Evolutionary conservation across 177 flowering plant genomes (phyloP).

Genomic region (Telopea speciosissima): DNA sequence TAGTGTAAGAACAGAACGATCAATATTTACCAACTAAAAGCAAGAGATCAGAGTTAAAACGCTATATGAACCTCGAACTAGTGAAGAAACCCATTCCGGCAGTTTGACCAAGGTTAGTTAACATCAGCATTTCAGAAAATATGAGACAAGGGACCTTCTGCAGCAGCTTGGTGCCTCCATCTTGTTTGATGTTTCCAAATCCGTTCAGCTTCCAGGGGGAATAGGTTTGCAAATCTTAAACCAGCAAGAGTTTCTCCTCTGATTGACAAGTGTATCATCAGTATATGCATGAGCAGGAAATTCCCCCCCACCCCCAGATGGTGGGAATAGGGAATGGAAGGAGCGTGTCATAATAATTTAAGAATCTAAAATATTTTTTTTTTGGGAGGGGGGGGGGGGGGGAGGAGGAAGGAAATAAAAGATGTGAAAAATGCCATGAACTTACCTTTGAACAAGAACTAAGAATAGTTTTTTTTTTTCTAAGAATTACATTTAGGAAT

Average conservation of each 20-base stretch:
- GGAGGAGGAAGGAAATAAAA: no score
- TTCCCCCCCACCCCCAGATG: no score
- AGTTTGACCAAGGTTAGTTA: not conserved
- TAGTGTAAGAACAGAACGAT: not conserved
- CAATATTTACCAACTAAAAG: not conserved
- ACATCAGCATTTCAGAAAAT: not conserved
- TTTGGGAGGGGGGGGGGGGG: no score
- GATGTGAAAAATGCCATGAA: not conserved
- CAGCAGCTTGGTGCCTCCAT: not conserved
- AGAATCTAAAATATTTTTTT: not conserved
- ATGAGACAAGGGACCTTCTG: not conserved
- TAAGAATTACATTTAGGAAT: no score
- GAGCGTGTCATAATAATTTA: no score
- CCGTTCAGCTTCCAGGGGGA: constrained; percentile 22
- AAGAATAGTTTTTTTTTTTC: no score
- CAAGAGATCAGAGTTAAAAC: not conserved
- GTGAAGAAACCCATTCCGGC: not conserved
- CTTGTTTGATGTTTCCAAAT: not conserved
- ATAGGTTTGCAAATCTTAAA: constrained; percentile 22
- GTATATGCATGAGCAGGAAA: not conserved
- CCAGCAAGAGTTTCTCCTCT: constrained; percentile 50
- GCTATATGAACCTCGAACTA: not conserved
- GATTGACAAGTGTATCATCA: not conserved
- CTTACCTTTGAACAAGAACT: no score
- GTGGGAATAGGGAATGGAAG: no score